Base-by-base conservation (phyloP, 345 rosid species). In the Linum tenue region DNA sequence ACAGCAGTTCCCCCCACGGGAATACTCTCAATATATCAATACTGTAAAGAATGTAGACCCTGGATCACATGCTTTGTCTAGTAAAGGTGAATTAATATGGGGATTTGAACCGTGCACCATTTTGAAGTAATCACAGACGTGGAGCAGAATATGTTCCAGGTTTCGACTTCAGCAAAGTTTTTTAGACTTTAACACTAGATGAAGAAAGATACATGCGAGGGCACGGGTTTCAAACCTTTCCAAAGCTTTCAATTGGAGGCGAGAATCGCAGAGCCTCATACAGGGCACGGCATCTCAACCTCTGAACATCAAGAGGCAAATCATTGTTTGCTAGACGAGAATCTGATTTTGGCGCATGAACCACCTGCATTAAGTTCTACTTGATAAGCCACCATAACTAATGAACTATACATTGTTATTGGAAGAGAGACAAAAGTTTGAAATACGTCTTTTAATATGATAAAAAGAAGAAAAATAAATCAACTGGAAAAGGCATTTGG, bases 251-350 rank as follows among this genome's bases (percentile, higher is more conserved):
- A 68, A 92, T 88, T 5, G 86, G 67, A 55, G 86, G 77, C 67
- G 97, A 85, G 81, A 94, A 94, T 64, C 73, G 86, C 36, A 94
- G 91, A 59, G 87, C 86, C 16, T 76, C 70, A 73, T 88, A 94
- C 62, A 90, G 16, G n/a, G 87, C 83, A 61, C 99, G 99, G 36
- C 99, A 94, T 79, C 99, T 88, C 82, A 90, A 68, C 69, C 89
- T 84, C 76, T 90, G 97, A 69, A 86, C 69, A 75, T 90, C 91
- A 62, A 85, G 77, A 70, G 97, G 97, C 67, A 90, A 77, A 75
- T 88, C 86, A 68, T 82, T 94, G 81, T 90, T 94, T 64, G 95
- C 95, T 64, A 94, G 88, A 62, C 97, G 91, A 64, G 97, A 94
- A 81, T 94, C 99, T 55, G 97, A 94, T 71, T 94, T 90, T 2